Evolutionary conservation across 1,284 basidiomycete genomes (phyloP).

Genomic region (Trametes hirsuta): DNA sequence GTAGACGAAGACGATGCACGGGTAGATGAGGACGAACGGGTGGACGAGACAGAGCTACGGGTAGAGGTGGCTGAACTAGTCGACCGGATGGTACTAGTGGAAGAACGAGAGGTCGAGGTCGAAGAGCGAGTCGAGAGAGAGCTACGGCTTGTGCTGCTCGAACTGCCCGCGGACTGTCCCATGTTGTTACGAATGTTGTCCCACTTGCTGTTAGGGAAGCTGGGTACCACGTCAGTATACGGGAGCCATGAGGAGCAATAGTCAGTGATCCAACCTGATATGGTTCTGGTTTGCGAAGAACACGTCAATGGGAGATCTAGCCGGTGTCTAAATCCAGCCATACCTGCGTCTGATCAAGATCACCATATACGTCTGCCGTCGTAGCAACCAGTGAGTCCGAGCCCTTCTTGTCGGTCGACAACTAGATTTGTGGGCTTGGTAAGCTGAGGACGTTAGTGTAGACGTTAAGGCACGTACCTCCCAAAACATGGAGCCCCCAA

Average conservation of each 20-base stretch:
- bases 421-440: constrained; percentile 37
- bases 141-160: constrained; percentile 23
- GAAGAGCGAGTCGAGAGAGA: constrained; percentile 32
- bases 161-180: constrained; percentile 34
- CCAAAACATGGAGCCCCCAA: constrained; percentile 86
- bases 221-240: constrained; percentile 26
- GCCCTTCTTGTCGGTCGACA: constrained; percentile 67
- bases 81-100: constrained; percentile 22
- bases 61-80: constrained; percentile 22
- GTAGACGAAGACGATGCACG: constrained; percentile 1
- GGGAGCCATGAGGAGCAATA: not conserved
- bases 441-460: not conserved
- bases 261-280: constrained; percentile 46
- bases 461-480: constrained; percentile 47
- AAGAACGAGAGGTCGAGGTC: constrained; percentile 17
- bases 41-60: constrained; percentile 27
- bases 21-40: constrained; percentile 23
- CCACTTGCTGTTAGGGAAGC: constrained; percentile 69
- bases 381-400: constrained; percentile 58
- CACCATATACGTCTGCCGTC: constrained; percentile 49
- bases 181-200: constrained; percentile 70
- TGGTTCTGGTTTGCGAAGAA: constrained; percentile 53
- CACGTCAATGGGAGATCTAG: not conserved
- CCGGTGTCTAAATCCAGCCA: constrained; percentile 11
- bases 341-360: constrained; percentile 58